Evolutionary conservation across 169 alveolate genomes (phyloP), one percentile per base, ranked within the genome.

Genomic region (Plasmodium chabaudi): DNA sequence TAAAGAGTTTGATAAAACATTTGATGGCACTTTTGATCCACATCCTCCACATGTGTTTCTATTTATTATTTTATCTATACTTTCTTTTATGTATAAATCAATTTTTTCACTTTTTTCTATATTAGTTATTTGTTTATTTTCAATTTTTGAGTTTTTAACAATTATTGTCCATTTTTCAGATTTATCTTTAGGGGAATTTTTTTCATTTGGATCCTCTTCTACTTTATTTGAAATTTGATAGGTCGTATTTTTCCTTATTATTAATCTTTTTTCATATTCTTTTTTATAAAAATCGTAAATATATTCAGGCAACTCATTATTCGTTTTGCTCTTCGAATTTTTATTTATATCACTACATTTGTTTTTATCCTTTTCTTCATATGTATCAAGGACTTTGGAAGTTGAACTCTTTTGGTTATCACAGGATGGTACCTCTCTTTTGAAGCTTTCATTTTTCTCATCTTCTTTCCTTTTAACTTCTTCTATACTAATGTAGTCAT

Each of bases 31-130:
- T 60, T 86, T 86, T 19, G 91, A 86, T 19, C 91, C 91, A 23
- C 91, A 86, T 34, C 91, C 91, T 70, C 91, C 91, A 60, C 91
- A 86, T 23, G 91, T 86, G 23, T 68, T 86, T 13, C 91, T 70
- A 65, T 86, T 86, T 25, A 86, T 71, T 86, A 86, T 86, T 71
- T 86, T 86, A 12, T 70, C 70, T 1, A 86, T 86, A 19, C 91
- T 86, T 86, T 86, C 91, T 60, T 70, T 86, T 47, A 86, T 86
- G 49, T 86, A 70, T 10, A 46, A 68, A 69, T 86, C 12, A 60
- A 86, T 61, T 9, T 70, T 86, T 70, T 86, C 39, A 9, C n/a
- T 63, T 9, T 39, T 46, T 34, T 15, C 21, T 10, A 19, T 15
- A 25, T 23, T 21, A 1, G 13, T 15, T 5, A 57, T 19, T 17